These are phyloP conservation scores for Phytophthora idaei DNA, from an alignment of 352 stramenopile genomes.

Conservation along the genomic window DNA sequence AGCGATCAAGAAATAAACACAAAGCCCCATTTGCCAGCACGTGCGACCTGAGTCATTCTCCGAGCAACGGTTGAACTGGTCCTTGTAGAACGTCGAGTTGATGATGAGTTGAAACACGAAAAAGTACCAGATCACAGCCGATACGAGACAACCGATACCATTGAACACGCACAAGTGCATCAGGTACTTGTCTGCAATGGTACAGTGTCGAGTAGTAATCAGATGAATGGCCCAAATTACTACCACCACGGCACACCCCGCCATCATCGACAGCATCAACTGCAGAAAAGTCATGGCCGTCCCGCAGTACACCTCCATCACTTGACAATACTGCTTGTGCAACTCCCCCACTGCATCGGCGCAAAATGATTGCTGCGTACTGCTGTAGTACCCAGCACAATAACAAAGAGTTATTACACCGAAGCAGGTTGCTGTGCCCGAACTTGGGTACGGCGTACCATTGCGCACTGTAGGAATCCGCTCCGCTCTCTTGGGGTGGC, in stretches of 20 bases:
- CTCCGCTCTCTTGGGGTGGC: slow-evolving; percentile 60
- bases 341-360: slow-evolving; percentile 59
- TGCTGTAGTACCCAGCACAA: slow-evolving; percentile 20
- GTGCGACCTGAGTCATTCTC: slow-evolving; percentile 58
- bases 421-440: not conserved
- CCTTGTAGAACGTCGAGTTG: slow-evolving; percentile 79
- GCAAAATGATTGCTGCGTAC: slow-evolving; percentile 50
- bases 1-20: slow-evolving; percentile 63
- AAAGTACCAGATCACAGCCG: slow-evolving; percentile 71
- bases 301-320: slow-evolving; percentile 77
- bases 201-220: slow-evolving; percentile 58
- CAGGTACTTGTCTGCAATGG: slow-evolving; percentile 69
- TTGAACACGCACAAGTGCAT: slow-evolving; percentile 77
- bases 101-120: slow-evolving; percentile 67
- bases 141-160: slow-evolving; percentile 48
- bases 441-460: slow-evolving; percentile 45
- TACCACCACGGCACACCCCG: slow-evolving; percentile 50
- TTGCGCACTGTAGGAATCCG: slow-evolving; percentile 61
- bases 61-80: slow-evolving; percentile 76
- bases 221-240: slow-evolving; percentile 59
- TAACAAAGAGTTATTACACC: not conserved
- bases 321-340: slow-evolving; percentile 77
- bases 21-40: slow-evolving; percentile 76
- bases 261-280: slow-evolving; percentile 55
- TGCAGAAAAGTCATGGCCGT: slow-evolving; percentile 61